Evolutionary conservation across 371 early-diverging fungal species (phyloP), one percentile per base, ranked within the genome.

Genomic region (Massospora cicadina): DNA sequence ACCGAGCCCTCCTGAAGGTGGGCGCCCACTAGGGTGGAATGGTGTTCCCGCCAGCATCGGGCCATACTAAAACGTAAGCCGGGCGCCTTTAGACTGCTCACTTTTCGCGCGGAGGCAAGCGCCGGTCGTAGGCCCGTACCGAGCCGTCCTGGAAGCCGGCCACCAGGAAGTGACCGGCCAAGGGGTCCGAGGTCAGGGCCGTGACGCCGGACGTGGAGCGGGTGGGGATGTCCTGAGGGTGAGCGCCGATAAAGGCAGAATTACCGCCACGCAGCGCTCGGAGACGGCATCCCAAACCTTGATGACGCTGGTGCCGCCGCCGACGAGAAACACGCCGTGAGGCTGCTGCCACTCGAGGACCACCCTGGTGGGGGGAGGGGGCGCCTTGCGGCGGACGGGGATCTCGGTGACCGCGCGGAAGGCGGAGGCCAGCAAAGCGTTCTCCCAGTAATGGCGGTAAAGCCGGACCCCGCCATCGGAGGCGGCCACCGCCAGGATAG

Each of bases 201-300:
- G 90, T 88, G 13, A 89, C 82, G 43, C 82, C 75, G 12, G 75
- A 74, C 23, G 75, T 72, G 0, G 81, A 79, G 67, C 82, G 78
- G 0, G 88, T 86, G 0, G 83, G 83, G 59, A 90, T 81, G 66
- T 85, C 84, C 66, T 69, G 1, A 24, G 63, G 60, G 23, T 13
- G 60, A 58, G 59, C 7, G 33, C 33, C 28, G 56, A 53, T n/a
- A 29, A 64, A 58, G 24, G 29, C 43, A 13, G 24, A 70, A 71
- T 70, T 77, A 85, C 85, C 68, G 78, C 81, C 12, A 85, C 73
- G 31, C 85, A 81, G 32, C 83, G 67, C 69, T 91, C 91, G 57
- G 83, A 79, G 25, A 85, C 83, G 1, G 86, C 87, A 76, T 90
- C 89, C 93, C 93, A 93, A 1, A 91, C 78, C 56, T 83, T 77